Evolutionary conservation across 306 rosid genomes (phyloP), one percentile per base, ranked within the genome.

Genomic region (Cyamopsis tetragonoloba): DNA sequence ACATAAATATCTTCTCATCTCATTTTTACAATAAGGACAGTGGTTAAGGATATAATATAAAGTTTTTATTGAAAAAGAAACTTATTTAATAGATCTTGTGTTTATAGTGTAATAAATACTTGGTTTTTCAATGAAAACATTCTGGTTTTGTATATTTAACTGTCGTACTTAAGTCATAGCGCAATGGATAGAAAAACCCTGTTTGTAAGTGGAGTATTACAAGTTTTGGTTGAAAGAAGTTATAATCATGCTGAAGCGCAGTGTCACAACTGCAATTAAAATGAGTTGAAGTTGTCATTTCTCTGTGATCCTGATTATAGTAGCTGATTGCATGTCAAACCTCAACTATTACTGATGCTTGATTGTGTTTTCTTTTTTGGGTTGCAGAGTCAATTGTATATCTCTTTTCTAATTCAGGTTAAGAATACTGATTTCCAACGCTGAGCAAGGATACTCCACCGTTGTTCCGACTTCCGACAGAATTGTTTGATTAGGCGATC

Each of bases 371-470:
- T 54, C n/a, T n/a, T n/a, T n/a, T n/a, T n/a, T 77, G 73, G 79
- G 70, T 73, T 87, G 89, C 96, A 89, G 96, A 74, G 71, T 62
- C 76, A 72, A 72, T 67, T 71, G 84, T 83, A 87, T 78, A 84
- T 85, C 73, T 79, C 72, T 78, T 74, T 68, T 81, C 68, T 78
- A 78, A 62, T 60, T 78, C 71, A 46, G 81, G 70, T 76, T 82
- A 37, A 74, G 87, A 66, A 78, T 72, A 77, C 81, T 35, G 82
- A 83, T 81, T 83, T 82, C 80, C 85, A 58, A 35, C 46, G 62
- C 89, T 68, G 73, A 70, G 73, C 76, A 70, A 81, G 86, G 80
- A 66, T 77, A 71, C 81, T 70, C 61, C 53, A 24, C 65, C 81
- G 53, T 76, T 79, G 65, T 31, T 58, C 44, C n/a, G n/a, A n/a